Percentiles rank a stretch among this genome's conserved stretches.
Conservation (phyloP, 345 rosid species). For the Syzygium aromaticum region DNA sequence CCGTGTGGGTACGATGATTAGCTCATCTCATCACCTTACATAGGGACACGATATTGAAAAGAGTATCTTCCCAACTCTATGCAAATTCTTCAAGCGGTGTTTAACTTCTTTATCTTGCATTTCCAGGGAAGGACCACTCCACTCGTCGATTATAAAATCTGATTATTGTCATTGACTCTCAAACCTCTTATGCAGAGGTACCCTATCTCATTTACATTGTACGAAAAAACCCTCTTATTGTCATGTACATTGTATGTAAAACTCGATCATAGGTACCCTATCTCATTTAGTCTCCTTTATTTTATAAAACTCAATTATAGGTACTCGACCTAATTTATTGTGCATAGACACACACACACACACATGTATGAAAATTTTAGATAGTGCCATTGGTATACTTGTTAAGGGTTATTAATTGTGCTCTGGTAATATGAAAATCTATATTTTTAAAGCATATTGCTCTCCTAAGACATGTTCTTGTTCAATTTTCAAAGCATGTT, state of each 20-base stretch:
- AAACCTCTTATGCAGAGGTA: no score
- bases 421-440: neutral
- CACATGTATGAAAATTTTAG: neutral
- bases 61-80: neutral
- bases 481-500: neutral
- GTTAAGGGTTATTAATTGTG: neutral
- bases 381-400: neutral
- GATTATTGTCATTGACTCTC: no score
- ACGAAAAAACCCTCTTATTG: no score
- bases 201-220: no score
- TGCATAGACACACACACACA: neutral
- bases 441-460: neutral
- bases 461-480: neutral
- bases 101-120: neutral
- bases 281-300: no score
- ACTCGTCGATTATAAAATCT: neutral
- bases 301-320: no score
- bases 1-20: neutral
- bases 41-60: neutral
- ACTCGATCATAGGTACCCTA: no score
- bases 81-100: neutral
- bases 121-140: neutral
- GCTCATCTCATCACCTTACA: neutral
- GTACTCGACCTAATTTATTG: neutral
- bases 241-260: no score